Conservation (phyloP, 2,329 filamentous ascomycete genomes). For the Neofusicoccum kwambonambiense region DNA sequence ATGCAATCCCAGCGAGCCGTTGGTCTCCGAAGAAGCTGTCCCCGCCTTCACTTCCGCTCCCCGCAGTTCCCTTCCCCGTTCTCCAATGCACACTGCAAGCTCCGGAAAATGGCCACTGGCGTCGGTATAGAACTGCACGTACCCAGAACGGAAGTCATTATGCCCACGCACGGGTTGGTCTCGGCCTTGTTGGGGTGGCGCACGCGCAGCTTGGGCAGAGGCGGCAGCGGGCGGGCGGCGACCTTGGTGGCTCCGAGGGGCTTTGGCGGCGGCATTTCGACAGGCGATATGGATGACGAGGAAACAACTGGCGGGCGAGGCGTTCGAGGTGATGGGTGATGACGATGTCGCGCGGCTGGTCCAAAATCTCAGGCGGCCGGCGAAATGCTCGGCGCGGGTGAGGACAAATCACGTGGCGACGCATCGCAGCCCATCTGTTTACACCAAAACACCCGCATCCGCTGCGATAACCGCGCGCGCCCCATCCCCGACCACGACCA, state of each 20-base stretch:
- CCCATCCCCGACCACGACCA: not conserved
- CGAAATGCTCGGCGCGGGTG: conserved; percentile 8
- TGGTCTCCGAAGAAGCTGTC: not conserved
- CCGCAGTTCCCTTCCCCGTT: not conserved
- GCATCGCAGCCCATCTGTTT: conserved; percentile 4
- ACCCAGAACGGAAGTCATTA: conserved; percentile 69
- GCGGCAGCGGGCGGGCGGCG: conserved; percentile 54
- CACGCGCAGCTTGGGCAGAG: conserved; percentile 63
- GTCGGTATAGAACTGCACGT: conserved; percentile 25
- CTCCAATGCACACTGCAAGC: not conserved
- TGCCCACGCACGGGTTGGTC: conserved; percentile 62
- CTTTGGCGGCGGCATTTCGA: conserved; percentile 28
- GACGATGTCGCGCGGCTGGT: conserved; percentile 6
- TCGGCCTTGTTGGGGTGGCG: conserved; percentile 62
- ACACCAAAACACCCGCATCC: conserved; percentile 10
- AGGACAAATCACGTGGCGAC: not conserved
- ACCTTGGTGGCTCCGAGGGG: conserved; percentile 25
- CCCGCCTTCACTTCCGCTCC: not conserved
- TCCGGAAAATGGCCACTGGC: not conserved
- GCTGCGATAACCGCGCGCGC: not conserved
- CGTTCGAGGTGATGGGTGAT: not conserved
- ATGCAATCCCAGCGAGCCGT: not conserved
- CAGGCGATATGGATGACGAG: not conserved
- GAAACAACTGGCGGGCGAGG: not conserved
- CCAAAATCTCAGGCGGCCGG: conserved; percentile 22